Conservation (phyloP, 2,329 filamentous ascomycete genomes). For the Hypoxylon sp. region DNA sequence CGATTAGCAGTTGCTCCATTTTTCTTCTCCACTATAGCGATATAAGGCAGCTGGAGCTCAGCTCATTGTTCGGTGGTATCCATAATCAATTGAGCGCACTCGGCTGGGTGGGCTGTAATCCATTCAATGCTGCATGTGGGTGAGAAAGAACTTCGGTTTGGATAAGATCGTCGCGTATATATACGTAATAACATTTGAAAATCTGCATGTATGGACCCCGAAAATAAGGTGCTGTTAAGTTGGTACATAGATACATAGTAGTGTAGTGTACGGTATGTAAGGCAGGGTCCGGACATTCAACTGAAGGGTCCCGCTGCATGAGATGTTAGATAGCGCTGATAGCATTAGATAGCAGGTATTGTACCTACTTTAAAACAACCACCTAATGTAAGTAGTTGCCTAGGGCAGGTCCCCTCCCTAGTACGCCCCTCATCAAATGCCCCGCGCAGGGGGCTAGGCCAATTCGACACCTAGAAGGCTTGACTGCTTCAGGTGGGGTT, state of each 20-base stretch:
- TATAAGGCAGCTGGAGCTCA: neutral
- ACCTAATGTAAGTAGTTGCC: neutral
- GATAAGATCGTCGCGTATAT: constrained; percentile 1
- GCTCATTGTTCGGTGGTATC: constrained; percentile 10
- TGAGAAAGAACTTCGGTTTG: constrained; percentile 13
- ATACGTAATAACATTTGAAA: neutral
- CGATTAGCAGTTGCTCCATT: neutral
- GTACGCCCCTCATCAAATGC: constrained; percentile 8
- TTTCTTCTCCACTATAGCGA: neutral
- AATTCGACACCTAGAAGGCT: constrained; percentile 19
- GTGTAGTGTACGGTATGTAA: neutral
- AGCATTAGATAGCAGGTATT: too few species aligned
- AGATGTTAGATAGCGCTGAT: too few species aligned
- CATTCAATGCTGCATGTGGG: constrained; percentile 36
- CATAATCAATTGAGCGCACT: constrained; percentile 6
- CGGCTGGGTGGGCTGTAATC: constrained; percentile 12
- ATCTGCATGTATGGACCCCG: constrained; percentile 4
- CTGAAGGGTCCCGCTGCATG: too few species aligned
- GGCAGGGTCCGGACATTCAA: neutral
- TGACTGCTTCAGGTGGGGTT: constrained; percentile 38
- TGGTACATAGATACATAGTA: too few species aligned
- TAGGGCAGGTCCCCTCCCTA: neutral
- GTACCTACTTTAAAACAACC: too few species aligned
- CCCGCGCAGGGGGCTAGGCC: constrained; percentile 28
- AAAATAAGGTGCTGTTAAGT: neutral